Base-by-base conservation (phyloP, 306 rosid genomes). In the Acacia confusa region DNA sequence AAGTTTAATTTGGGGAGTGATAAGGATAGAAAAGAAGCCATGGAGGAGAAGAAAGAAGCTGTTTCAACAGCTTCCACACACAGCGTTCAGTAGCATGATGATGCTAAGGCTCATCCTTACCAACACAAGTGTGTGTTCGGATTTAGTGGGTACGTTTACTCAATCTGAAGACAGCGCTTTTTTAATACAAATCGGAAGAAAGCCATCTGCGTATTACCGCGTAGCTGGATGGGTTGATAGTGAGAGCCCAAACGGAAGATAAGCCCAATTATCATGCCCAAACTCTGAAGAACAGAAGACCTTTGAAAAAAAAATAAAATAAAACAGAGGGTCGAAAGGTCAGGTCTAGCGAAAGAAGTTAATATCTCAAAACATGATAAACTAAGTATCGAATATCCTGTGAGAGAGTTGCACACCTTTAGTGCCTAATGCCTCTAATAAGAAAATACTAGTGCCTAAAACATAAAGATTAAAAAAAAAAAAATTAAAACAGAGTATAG, bases 11-110 rank as follows among this genome's bases (percentile, higher is more conserved):
- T 95, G 50, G 99, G 92, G 73, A 93, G 91, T 72, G 97, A 88
- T 73, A 95, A 84, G 85, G 95, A 90, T 80, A 91, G 92, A 70
- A 92, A 88, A 86, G 95, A 91, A 82, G 99, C 97, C 98, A 95
- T 95, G 58, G 58, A 82, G 80, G 32, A 76, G 28, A 53, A 72
- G 84, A 74, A 85, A 74, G 77, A 65, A 82, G 82, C 64, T 65
- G 38, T 64, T 72, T 85, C 79, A 80, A 83, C 84, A 80, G 86
- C 83, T 88, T 85, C 88, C 86, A 86, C 90, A 88, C 76, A 88
- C n/a, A 61, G 36, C 57, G 66, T 80, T 86, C 76, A 75, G 69
- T 34, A 41, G 75, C 86, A 76, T 67, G 87, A 76, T 67, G 87
- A 76, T 63, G 87, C 81, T 78, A 84, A 74, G 85, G 84, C 79